Conservation (phyloP, 257 asterid genomes). For the Lavandula angustifolia region DNA sequence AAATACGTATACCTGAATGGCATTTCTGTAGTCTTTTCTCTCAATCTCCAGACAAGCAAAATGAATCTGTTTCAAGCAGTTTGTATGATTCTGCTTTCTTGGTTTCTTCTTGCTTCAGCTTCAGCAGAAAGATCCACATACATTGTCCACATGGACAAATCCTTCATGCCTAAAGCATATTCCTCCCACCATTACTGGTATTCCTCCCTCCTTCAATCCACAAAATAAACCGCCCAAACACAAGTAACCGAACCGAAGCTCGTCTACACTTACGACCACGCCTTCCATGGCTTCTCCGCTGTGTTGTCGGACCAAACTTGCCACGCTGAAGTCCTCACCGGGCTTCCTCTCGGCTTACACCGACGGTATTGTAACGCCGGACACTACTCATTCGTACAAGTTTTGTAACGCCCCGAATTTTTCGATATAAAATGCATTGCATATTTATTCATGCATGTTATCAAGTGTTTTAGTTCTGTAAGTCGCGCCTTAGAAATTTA, state of each 20-base stretch:
- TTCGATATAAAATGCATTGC: too few relatives aligned
- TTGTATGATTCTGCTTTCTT: background rate
- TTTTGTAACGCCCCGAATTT: too few relatives aligned
- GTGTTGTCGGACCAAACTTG: background rate
- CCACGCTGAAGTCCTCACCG: conserved; percentile 23
- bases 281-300: background rate
- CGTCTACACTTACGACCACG: conserved; percentile 2
- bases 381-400: conserved; percentile 54
- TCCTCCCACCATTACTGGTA: background rate
- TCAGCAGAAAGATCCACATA: background rate
- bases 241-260: background rate
- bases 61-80: background rate
- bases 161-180: conserved; percentile 1
- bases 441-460: too few relatives aligned
- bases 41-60: background rate
- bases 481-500: too few relatives aligned
- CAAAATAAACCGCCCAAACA: background rate
- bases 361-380: conserved; percentile 37
- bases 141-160: conserved; percentile 1
- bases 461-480: too few relatives aligned
- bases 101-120: background rate
- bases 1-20: too few relatives aligned
- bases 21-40: too few relatives aligned
- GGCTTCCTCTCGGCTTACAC: conserved; percentile 25
- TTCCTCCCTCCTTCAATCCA: background rate